Evolutionary conservation across 2,329 filamentous ascomycete species (phyloP).

Genomic region (Ophiocordyceps robertsii): DNA sequence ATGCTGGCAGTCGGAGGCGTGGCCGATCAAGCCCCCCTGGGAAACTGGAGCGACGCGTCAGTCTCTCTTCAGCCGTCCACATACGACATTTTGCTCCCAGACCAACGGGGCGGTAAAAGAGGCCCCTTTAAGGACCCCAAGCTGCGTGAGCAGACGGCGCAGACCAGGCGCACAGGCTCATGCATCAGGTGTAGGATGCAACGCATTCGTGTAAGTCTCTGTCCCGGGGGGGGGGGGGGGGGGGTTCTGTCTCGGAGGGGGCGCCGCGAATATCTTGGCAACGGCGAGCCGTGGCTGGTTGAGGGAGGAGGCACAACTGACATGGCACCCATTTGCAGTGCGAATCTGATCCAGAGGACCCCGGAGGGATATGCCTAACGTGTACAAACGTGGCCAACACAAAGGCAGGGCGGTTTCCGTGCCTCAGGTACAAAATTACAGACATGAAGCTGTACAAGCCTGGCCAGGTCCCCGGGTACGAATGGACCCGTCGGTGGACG

Average conservation of each 20-base stretch:
- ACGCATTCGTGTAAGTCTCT: slow-evolving; percentile 41
- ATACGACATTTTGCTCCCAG: slow-evolving; percentile 15
- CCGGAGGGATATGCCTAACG: slow-evolving; percentile 34
- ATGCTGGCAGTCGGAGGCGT: neutral
- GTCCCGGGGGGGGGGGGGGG: too few relatives aligned
- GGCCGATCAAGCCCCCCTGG: slow-evolving; percentile 3
- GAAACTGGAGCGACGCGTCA: slow-evolving; percentile 7
- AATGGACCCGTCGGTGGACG: slow-evolving; percentile 47
- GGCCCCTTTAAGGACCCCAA: slow-evolving; percentile 41
- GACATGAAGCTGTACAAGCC: slow-evolving; percentile 45
- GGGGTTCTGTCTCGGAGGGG: neutral
- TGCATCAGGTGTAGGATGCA: slow-evolving; percentile 51
- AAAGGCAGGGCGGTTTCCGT: slow-evolving; percentile 41
- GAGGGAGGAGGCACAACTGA: neutral
- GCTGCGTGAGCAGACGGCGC: slow-evolving; percentile 38
- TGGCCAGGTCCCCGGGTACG: slow-evolving; percentile 41
- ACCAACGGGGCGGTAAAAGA: slow-evolving; percentile 22
- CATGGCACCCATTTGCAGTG: slow-evolving; percentile 25
- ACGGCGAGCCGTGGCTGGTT: too few relatives aligned
- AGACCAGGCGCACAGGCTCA: slow-evolving; percentile 42
- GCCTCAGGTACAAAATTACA: slow-evolving; percentile 46
- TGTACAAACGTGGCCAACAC: slow-evolving; percentile 37
- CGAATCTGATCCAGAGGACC: slow-evolving; percentile 32
- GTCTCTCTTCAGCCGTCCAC: slow-evolving; percentile 11
- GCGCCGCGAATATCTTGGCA: neutral